These are phyloP conservation scores for Geum urbanum DNA, from an alignment of 306 rosid species.

Conservation along the genomic window DNA sequence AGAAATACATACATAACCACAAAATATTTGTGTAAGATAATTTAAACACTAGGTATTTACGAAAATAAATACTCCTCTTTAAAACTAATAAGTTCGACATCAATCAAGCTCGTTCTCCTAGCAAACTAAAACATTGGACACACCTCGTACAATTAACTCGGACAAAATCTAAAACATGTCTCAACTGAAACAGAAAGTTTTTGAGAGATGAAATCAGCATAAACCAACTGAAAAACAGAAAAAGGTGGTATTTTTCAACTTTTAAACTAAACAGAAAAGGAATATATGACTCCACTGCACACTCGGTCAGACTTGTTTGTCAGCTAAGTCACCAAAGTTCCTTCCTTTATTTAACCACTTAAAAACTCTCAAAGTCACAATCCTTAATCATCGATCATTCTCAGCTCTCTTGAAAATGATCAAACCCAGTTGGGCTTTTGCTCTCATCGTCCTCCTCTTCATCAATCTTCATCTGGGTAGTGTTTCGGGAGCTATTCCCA, in stretches of 20 bases:
- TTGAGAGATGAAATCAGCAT: neutral
- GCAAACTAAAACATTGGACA: no score
- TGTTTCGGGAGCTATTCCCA: slow-evolving; percentile 10
- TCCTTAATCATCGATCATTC: neutral
- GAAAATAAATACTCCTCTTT: no score
- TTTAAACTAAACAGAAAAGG: neutral
- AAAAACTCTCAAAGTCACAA: neutral
- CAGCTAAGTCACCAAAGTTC: neutral
- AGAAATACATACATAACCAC: no score
- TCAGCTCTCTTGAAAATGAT: slow-evolving; percentile 22
- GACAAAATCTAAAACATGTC: no score
- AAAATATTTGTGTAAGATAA: no score
- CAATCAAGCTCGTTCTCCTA: no score
- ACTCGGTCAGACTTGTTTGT: neutral
- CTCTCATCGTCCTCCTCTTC: slow-evolving; percentile 12
- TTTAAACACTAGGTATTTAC: no score
- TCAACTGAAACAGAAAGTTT: neutral
- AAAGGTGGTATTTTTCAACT: neutral
- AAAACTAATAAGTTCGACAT: no score
- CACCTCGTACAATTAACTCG: no score
- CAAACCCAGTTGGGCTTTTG: slow-evolving; percentile 19
- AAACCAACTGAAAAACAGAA: neutral
- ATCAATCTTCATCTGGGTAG: slow-evolving; percentile 26
- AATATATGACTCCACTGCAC: neutral
- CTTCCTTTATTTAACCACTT: neutral